Base-by-base conservation (phyloP, 805 yeast species). In the Kazachstania africana region DNA sequence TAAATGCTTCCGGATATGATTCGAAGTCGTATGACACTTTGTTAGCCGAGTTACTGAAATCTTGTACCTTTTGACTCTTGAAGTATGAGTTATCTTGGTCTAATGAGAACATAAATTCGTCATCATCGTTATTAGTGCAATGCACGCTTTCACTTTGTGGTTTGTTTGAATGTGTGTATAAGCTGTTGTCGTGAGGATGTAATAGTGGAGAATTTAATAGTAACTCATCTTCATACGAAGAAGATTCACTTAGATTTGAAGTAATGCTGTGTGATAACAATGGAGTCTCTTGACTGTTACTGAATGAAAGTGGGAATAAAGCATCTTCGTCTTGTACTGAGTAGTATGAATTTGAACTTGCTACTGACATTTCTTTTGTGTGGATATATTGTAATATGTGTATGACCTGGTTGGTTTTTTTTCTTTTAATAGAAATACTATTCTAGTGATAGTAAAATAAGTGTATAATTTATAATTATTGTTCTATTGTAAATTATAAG, bases 291-390 rank as follows among this genome's bases (percentile, higher is more conserved):
- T 8, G 6, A 8, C 22, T 10, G 6, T 19, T 33, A 12, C 27
- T 18, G n/a, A 39, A 35, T 2, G 43, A 31, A 13, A 39, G 17
- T 12, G 43, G 28, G 31, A 39, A 39, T 15, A 39, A 16, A 16
- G 24, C 38, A 12, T 37, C 41, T 23, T 37, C 40, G 16, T 30
- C 31, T 16, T 29, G 19, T 16, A 12, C 16, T 17, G 27, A 13
- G 19, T 24, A 13, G 16, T 17, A 19, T n/a, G 23, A 24, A 9
- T 17, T n/a, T 24, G 28, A 19, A 24, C n/a, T n/a, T n/a, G n/a
- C n/a, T n/a, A n/a, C n/a, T n/a, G n/a, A n/a, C n/a, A 19, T 19
- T 10, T 19, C 22, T 19, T 19, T 19, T 19, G 10, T 19, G 22
- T 10, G 6, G 10, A 8, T 6, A 10, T 19, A 19, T 19, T 19